Base-by-base conservation (phyloP, 768 basidiomycete species). In the Austroboletus eburneus region DNA sequence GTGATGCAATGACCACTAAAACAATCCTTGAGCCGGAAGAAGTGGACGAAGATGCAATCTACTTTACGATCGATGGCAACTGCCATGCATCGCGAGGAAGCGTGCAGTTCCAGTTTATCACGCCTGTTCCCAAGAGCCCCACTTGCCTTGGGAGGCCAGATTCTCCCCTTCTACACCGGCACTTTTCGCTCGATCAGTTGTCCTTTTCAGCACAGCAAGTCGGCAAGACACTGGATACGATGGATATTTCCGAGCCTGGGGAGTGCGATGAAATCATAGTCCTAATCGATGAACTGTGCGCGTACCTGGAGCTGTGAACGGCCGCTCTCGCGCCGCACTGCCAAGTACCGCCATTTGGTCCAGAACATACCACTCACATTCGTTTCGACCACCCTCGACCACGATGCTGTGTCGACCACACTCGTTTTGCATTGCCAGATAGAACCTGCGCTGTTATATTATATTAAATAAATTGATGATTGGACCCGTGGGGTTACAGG, bases 41-140 rank as follows among this genome's bases (percentile, higher is more conserved):
- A 9, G 27, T 43, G 33, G 51, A 67, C n/a, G 37, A 43, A 29
- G 48, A 54, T 16, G 58, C 51, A 16, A 65, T 65, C 30, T 65
- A 63, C 48, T 63, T 65, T 45, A 58, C 60, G 23, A 41, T 66
- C 2, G 63, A 65, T 43, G 48, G 63, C 9, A 39, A 46, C 22
- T 57, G 58, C 49, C 47, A 43, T 2, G 43, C 41, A 27, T 66
- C 66, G 21, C 33, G 33, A 44, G 63, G 50, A 2, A 61, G 62
- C 22, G 50, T 46, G 14, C 22, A 43, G 33, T 43, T 65, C 34
- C 49, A 52, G 13, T 51, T 39, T 38, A 51, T 65, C 36, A 64
- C 63, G 4, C 59, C 65, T 1, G 32, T 64, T 20, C 65, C 58
- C 9, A 38, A 49, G 4, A 50, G 50, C 36, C 25, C 43, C n/a